Evolutionary conservation across 2,329 filamentous ascomycete species (phyloP).

Genomic region (Aspergillus thermomutatus): DNA sequence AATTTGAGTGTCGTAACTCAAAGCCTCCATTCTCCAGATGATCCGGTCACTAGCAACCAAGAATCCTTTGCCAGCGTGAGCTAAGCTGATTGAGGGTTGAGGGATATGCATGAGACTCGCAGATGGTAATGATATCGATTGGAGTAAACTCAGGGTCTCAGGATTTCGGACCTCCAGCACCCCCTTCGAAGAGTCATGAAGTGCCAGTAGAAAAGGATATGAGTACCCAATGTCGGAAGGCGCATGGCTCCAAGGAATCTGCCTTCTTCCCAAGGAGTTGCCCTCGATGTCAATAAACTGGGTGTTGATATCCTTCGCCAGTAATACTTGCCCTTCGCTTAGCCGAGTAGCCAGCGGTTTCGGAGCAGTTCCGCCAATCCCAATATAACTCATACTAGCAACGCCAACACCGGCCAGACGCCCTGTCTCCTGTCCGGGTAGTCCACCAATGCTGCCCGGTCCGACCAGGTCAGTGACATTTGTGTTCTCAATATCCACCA

Average conservation of each 20-base stretch:
- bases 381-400: conserved; percentile 94
- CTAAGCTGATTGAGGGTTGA: conserved; percentile 87
- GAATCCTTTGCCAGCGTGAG: conserved; percentile 94
- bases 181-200: conserved; percentile 80
- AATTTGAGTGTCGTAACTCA: conserved; percentile 87
- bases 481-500: conserved; percentile 77
- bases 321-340: conserved; percentile 75
- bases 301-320: conserved; percentile 98
- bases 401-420: conserved; percentile 80
- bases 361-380: conserved; percentile 84
- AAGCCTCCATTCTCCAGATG: conserved; percentile 94
- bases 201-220: conserved; percentile 87
- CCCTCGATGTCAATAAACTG: conserved; percentile 84
- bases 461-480: conserved; percentile 75
- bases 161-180: conserved; percentile 88
- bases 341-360: conserved; percentile 83
- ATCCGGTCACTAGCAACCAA: conserved; percentile 85
- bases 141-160: conserved; percentile 82
- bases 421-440: conserved; percentile 61
- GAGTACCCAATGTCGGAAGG: conserved; percentile 93
- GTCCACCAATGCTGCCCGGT: conserved; percentile 67
- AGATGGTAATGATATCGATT: conserved; percentile 76
- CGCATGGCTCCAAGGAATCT: conserved; percentile 86
- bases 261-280: conserved; percentile 74
- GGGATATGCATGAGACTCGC: conserved; percentile 86